Evolutionary conservation across 2,329 filamentous ascomycete species (phyloP), one percentile per base, ranked within the genome.

Genomic region (Ophiosphaerella korrae): DNA sequence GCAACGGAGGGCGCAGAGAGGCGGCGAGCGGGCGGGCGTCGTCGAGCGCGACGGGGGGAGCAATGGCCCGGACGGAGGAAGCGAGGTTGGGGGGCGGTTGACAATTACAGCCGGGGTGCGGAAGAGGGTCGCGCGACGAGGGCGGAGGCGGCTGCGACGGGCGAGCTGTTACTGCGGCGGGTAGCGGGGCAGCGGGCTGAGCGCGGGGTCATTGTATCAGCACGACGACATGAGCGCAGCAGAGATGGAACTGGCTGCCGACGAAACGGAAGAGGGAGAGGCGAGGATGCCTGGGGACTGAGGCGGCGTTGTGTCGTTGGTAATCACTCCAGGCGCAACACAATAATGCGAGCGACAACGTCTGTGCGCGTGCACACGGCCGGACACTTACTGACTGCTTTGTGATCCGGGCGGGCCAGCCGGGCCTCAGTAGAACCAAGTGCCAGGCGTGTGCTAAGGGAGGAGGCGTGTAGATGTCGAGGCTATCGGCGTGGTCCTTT

Each of bases 121-220:
- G 55, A 52, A 16, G 50, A 42, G 50, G 52, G 62, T 66, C 65
- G 67, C 70, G 68, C 63, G 63, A 66, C 56, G 56, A 48, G 33
- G 26, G 48, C 40, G 49, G 7, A n/a, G 39, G 48, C 38, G 60
- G 55, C 48, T 44, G 47, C 38, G 43, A 29, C 11, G 26, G 26
- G 11, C 11, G 26, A 9, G 26, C 26, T 42, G 57, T 50, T 48
- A 56, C 48, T 47, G 37, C 42, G 24, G 32, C 24, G 50, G 52
- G 51, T 55, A 58, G 62, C 52, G 58, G 59, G 56, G 57, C 52
- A 52, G 55, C 45, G 47, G 45, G 54, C 52, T 50, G 58, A 52
- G 51, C 53, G 57, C 58, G 66, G 58, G 57, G 60, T 62, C 67
- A 71, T 71, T 57, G 62, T 66, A 67, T 67, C 64, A 71, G 58